Evolutionary conservation across 441 rosid genomes (phyloP).

Genomic region (Flueggea neowawraea): DNA sequence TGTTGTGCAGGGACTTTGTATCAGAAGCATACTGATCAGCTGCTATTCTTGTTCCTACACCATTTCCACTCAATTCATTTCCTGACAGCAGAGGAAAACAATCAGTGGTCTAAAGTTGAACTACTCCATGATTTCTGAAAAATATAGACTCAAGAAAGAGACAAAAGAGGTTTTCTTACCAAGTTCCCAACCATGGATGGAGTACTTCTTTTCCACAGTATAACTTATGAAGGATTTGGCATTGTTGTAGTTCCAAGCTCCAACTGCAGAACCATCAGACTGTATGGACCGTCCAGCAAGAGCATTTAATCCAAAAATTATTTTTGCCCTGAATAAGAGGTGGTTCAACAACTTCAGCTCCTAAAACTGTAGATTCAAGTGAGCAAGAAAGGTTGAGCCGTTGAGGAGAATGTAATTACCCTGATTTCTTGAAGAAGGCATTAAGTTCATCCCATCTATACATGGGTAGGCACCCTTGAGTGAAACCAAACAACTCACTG

Average conservation of each 20-base stretch:
- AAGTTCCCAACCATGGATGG: conserved; percentile 85
- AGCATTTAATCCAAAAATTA: conserved; percentile 88
- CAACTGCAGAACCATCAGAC: conserved; percentile 49
- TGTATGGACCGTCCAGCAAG: conserved; percentile 52
- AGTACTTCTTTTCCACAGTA: conserved; percentile 51
- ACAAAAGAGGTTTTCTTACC: conserved; percentile 40
- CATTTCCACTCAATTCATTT: conserved; percentile 78
- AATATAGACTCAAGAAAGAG: neutral
- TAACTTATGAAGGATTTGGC: conserved; percentile 74
- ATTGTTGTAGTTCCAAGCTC: conserved; percentile 83
- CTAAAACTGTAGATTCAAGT: neutral
- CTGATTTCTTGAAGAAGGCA: conserved; percentile 60
- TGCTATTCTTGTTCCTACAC: conserved; percentile 73
- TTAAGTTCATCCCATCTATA: conserved; percentile 88
- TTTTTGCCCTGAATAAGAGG: conserved; percentile 49
- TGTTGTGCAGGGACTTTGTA: conserved; percentile 44
- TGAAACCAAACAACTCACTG: conserved; percentile 68
- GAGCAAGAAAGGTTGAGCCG: conserved; percentile 4
- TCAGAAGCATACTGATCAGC: conserved; percentile 77
- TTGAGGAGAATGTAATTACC: conserved; percentile 36
- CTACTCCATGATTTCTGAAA: too few species aligned
- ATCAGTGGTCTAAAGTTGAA: too few species aligned
- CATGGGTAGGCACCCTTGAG: conserved; percentile 78
- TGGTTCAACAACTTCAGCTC: neutral
- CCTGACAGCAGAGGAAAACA: conserved; percentile 35